Evolutionary conservation across 176 grass and related monocot genomes (phyloP).

Genomic region (Aegilops speltoides): DNA sequence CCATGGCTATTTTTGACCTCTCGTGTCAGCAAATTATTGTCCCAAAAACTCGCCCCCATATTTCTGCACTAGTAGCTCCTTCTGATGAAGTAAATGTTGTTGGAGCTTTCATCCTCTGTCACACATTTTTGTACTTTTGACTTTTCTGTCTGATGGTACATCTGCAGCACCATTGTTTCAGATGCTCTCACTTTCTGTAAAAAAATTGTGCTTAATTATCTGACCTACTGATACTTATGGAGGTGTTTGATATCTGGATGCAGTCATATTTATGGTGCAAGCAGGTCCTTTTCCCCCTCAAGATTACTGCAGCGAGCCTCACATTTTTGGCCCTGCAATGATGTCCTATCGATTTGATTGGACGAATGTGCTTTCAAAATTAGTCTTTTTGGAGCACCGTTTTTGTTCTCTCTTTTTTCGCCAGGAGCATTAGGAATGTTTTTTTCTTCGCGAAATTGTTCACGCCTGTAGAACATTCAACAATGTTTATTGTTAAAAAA

Average conservation of each 20-base stretch:
- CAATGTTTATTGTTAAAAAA: too few relatives aligned
- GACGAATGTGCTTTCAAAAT: too few relatives aligned
- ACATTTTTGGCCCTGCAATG: too few relatives aligned
- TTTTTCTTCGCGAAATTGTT: too few relatives aligned
- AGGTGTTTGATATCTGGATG: background rate
- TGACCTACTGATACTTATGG: background rate
- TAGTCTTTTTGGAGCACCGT: too few relatives aligned
- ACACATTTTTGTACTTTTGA: background rate
- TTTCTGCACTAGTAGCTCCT: conserved; percentile 34
- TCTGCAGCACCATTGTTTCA: background rate
- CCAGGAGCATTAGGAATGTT: too few relatives aligned
- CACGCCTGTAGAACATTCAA: too few relatives aligned
- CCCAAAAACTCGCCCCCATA: conserved; percentile 50
- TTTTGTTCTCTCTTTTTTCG: too few relatives aligned
- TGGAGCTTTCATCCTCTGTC: background rate
- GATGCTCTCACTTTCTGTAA: background rate
- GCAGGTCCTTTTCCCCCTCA: background rate
- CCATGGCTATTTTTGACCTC: conserved; percentile 88
- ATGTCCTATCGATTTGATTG: too few relatives aligned
- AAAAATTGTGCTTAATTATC: background rate
- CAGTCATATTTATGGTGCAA: background rate
- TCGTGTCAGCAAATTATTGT: conserved; percentile 68
- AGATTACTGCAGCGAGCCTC: too few relatives aligned
- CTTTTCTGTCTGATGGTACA: background rate
- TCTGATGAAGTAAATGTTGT: background rate